Base-by-base conservation (phyloP, 2,329 filamentous ascomycete genomes). In the Emergomyces africanus region DNA sequence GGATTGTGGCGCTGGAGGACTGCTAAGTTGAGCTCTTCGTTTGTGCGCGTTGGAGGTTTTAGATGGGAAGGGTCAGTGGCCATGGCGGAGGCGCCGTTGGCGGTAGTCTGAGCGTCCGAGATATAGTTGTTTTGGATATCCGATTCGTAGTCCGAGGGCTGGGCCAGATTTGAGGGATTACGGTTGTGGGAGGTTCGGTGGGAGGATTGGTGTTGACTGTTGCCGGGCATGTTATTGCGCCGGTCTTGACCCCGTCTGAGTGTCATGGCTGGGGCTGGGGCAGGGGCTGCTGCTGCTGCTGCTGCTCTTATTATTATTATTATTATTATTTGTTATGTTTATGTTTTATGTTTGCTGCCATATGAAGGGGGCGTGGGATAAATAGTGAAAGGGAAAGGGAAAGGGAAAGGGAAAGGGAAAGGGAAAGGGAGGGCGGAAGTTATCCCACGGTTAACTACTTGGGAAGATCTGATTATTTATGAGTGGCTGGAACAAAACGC, bases 1-100 rank as follows among this genome's bases (percentile, higher is more conserved):
- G 90, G 88, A 60, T 89, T 83, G 75, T 96, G 89, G 65, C 90
- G 88, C 61, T 82, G 85, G 41, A 97, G 80, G 44, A 96, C 92
- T 54, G 83, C 80, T 64, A 95, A 80, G 77, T 97, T 97, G 68
- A 97, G 85, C 65, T 95, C 87, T 59, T 87, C 88, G 72, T 91
- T 94, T 63, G 86, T 86, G 64, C 88, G 85, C 6, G 67, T 64
- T 41, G 75, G 71, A 72, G 71, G 48, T 48, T 57, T 35, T 28
- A 30, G 6, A 25, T 44, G 20, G 33, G 48, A 41, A 23, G 46
- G 48, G 6, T 50, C 46, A 15, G 48, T 42, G 33, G 57, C 55
- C 30, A 49, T 57, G 8, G 54, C 30, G 25, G 54, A 20, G 41
- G 55, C 25, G 46, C 46, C 28, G 35, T 54, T 59, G 23, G 33